Percentiles rank a stretch among this genome's conserved stretches.
Conservation (phyloP, 352 stramenopile species). For the Pythium sukuiense region DNA sequence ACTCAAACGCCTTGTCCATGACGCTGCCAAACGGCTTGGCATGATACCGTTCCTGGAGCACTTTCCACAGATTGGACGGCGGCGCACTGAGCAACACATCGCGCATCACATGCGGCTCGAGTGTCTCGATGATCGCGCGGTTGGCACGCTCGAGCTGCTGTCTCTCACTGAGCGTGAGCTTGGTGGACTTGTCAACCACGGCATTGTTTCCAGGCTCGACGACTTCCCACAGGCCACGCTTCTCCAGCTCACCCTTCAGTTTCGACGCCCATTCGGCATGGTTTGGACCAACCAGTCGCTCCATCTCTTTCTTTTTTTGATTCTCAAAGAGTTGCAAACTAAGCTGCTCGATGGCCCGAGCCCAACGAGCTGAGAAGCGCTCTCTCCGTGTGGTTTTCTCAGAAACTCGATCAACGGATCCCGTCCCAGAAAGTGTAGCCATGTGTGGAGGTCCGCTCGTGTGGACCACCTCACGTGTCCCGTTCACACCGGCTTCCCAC, state of each 20-base stretch:
- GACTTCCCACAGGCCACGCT: constrained; percentile 11
- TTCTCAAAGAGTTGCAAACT: background rate
- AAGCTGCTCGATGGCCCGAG: background rate
- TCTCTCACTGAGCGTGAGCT: background rate
- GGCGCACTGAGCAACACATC: constrained; percentile 22
- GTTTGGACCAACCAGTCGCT: constrained; percentile 17
- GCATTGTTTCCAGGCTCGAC: constrained; percentile 9
- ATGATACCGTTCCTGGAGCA: constrained; percentile 17
- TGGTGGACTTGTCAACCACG: background rate
- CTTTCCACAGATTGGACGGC: constrained; percentile 23
- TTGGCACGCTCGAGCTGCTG: constrained; percentile 7
- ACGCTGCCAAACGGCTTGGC: constrained; percentile 19
- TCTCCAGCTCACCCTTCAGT: constrained; percentile 8
- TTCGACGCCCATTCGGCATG: constrained; percentile 9
- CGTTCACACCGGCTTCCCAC: background rate
- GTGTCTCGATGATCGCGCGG: constrained; percentile 18
- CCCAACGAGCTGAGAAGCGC: background rate
- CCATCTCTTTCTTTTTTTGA: constrained; percentile 4
- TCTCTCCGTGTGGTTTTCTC: background rate
- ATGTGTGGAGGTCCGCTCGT: background rate
- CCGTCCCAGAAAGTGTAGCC: constrained; percentile 4
- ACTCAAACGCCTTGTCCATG: constrained; percentile 29
- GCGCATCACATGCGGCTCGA: constrained; percentile 26
- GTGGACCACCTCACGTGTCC: constrained; percentile 2
- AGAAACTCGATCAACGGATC: constrained; percentile 7